Evolutionary conservation across 2,329 filamentous ascomycete genomes (phyloP).

Genomic region (Colletotrichum graminicola): DNA sequence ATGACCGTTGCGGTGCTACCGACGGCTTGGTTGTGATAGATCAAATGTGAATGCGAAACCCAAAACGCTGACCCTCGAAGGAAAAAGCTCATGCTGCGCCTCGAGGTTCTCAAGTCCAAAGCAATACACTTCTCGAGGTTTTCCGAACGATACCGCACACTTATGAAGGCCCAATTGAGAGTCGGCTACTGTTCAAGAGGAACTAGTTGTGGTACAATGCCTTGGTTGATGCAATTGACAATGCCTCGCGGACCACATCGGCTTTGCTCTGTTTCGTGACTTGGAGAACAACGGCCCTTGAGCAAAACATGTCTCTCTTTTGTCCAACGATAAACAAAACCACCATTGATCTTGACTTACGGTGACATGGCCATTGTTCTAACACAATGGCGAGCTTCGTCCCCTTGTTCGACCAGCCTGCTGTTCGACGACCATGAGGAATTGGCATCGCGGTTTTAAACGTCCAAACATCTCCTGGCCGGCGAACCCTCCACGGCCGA

Average conservation of each 20-base stretch:
- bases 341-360: background rate
- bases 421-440: background rate
- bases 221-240: background rate
- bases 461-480: background rate
- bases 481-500: background rate
- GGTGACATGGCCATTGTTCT: no score
- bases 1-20: no score
- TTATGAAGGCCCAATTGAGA: no score
- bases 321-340: background rate
- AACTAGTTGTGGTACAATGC: background rate
- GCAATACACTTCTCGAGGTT: background rate
- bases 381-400: background rate
- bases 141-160: background rate
- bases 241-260: background rate
- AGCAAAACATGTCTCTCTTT: background rate
- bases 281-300: no score
- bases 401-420: background rate
- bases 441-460: constrained; percentile 1
- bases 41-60: background rate
- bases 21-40: no score
- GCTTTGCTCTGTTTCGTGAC: background rate
- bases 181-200: background rate
- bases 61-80: no score
- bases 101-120: background rate
- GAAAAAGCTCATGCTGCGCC: background rate